These are phyloP conservation scores for Podila epicladia DNA, from an alignment of 192 early-diverging fungal genomes.

Conservation along the genomic window DNA sequence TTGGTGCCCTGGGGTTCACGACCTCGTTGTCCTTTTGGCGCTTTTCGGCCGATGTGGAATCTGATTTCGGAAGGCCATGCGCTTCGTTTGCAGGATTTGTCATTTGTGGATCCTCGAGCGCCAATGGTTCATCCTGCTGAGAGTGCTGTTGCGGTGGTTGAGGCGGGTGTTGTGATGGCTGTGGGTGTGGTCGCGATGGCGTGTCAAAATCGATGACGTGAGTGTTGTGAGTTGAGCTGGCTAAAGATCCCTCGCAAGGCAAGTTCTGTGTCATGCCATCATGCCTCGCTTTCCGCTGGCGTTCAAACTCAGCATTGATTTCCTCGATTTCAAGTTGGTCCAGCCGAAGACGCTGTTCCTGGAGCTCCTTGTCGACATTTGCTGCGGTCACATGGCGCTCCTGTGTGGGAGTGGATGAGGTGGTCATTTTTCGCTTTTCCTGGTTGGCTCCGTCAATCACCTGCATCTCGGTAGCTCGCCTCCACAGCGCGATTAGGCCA, in stretches of 20 bases:
- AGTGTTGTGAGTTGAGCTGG: too few species aligned
- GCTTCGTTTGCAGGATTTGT: background rate
- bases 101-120: background rate
- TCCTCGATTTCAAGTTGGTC: slow-evolving; percentile 43
- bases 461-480: slow-evolving; percentile 51
- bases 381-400: background rate
- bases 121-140: slow-evolving; percentile 1
- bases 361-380: slow-evolving; percentile 10
- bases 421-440: slow-evolving; percentile 11
- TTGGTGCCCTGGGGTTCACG: slow-evolving; percentile 12
- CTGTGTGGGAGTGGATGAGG: background rate
- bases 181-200: background rate
- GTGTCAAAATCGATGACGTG: background rate
- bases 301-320: slow-evolving; percentile 47
- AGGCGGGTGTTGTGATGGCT: slow-evolving; percentile 2
- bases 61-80: background rate
- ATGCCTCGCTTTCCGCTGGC: slow-evolving; percentile 33
- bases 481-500: slow-evolving; percentile 44
- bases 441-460: slow-evolving; percentile 48
- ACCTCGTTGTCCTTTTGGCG: slow-evolving; percentile 11
- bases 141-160: background rate
- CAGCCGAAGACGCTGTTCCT: slow-evolving; percentile 25
- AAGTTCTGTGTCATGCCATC: background rate
- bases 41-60: slow-evolving; percentile 6
- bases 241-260: background rate